phyloP scores from a whole-genome alignment of 2,329 filamentous ascomycete genomes.

The Claviceps arundinis region DNA sequence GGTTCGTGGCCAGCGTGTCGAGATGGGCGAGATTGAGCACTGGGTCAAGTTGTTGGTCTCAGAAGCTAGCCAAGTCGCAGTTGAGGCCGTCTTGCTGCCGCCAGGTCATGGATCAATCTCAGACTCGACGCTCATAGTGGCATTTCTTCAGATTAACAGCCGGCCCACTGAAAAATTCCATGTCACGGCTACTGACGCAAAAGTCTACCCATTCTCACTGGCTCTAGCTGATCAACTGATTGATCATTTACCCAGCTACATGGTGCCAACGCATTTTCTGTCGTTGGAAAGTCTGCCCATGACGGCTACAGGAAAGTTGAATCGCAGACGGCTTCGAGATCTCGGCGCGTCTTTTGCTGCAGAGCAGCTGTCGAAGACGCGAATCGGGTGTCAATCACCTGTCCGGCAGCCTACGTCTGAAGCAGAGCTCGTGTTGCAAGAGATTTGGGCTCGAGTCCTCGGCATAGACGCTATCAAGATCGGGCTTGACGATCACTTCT shows the following conservation, averaged over 20 bases:
- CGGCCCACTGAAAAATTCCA: too few species aligned
- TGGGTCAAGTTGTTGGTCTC: background rate
- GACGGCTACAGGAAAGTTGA: constrained; percentile 7
- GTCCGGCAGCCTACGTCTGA: background rate
- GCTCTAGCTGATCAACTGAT: background rate
- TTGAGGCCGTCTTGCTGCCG: background rate
- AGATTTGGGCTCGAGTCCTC: constrained; percentile 20
- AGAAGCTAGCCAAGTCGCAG: background rate
- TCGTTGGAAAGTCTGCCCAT: constrained; percentile 5
- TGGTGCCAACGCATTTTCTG: constrained; percentile 9
- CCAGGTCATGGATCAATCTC: too few species aligned
- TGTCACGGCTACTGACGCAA: background rate
- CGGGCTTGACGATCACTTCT: constrained; percentile 12
- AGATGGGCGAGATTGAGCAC: constrained; percentile 10
- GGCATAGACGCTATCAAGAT: constrained; percentile 11
- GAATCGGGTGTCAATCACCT: background rate
- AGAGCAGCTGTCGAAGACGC: background rate
- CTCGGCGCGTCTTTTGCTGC: constrained; percentile 1
- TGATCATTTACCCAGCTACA: constrained; percentile 6
- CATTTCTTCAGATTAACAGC: background rate
- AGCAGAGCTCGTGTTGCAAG: background rate
- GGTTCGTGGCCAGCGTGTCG: constrained; percentile 14
- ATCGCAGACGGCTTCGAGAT: constrained; percentile 5
- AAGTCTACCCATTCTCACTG: background rate
- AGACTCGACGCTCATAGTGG: background rate